Base-by-base conservation (phyloP, 129 eudicot genomes). In the Flaveria sonorensis region DNA sequence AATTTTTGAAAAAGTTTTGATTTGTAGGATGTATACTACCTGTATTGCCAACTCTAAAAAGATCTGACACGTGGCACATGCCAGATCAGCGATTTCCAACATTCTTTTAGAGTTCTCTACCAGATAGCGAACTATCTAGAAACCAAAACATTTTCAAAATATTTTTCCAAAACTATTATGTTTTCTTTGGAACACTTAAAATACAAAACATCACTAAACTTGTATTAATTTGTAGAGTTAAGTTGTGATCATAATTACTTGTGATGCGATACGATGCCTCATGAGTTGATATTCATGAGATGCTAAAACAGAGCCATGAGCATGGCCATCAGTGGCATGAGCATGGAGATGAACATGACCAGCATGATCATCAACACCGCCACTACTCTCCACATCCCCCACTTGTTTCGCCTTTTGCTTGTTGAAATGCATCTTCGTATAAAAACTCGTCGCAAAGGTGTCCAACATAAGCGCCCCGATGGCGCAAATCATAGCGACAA, bases 391-490 rank as follows among this genome's bases (percentile, higher is more conserved):
- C 28, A 73, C 73, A 24, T 80, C 79, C 24, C 56, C 83, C 65
- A 63, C 84, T 45, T 73, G 83, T 11, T 26, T 45, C 15, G 61
- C 16, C 62, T 70, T 71, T 62, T 76, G 73, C 76, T 84, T 85
- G 46, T 73, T 66, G 61, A 84, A 86, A 52, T 88, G 91, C 71
- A 59, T 36, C 82, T 79, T 86, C 30, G 75, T 79, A 70, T 88
- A 90, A 76, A 77, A 85, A 68, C 89, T 79, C 24, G 93, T 82
- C 0, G 92, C 96, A 56, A 84, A 51, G 4, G 92, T 76, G 83
- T 90, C 96, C 39, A 87, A 66, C 86, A 84, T 77, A 30, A 90
- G 80, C 10, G 89, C 90, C 14, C 88, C 91, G 10, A 90, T 85
- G 10, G 96, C 82, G 13, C 87, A 82, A 18, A 68, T 46, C 96